phyloP scores from a whole-genome alignment of 2,329 filamentous ascomycete genomes.

The Plectosphaerella plurivora region DNA sequence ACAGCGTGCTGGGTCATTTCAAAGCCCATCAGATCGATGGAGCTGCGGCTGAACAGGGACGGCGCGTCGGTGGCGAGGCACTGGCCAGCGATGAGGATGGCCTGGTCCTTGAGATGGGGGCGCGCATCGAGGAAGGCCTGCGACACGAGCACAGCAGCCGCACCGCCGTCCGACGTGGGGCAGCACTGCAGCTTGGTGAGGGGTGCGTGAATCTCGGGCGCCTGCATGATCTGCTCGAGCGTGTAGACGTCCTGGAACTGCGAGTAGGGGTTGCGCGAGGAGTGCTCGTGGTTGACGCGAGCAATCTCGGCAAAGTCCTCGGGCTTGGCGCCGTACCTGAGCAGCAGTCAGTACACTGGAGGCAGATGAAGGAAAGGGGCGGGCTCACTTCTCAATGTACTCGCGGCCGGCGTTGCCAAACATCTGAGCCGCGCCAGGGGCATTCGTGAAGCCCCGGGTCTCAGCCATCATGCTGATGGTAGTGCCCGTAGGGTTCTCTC shows the following conservation, averaged over 20 bases:
- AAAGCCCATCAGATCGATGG: constrained; percentile 87
- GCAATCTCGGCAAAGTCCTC: constrained; percentile 95
- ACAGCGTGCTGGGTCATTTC: constrained; percentile 76
- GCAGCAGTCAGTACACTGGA: not conserved
- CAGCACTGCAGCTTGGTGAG: constrained; percentile 98
- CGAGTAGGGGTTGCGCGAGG: constrained; percentile 90
- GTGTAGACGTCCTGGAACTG: constrained; percentile 94
- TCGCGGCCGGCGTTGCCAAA: constrained; percentile 92
- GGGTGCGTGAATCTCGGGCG: constrained; percentile 76
- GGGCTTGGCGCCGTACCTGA: constrained; percentile 71
- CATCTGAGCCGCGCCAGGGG: constrained; percentile 84
- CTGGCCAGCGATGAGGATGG: constrained; percentile 87
- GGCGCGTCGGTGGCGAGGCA: constrained; percentile 80
- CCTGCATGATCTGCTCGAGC: constrained; percentile 71
- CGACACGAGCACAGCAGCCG: constrained; percentile 83
- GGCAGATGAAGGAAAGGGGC: not conserved
- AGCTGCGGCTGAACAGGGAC: constrained; percentile 69
- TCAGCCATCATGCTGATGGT: constrained; percentile 74
- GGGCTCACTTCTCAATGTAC: constrained; percentile 80
- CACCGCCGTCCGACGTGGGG: constrained; percentile 89
- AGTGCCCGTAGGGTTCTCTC: constrained; percentile 73
- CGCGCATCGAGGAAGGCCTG: constrained; percentile 82
- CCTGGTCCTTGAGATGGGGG: constrained; percentile 75
- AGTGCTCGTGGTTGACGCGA: constrained; percentile 89
- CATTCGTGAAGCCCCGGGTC: constrained; percentile 76